These are phyloP conservation scores for Parathielavia appendiculata DNA, from an alignment of 495 filamentous ascomycete species.

Conservation along the genomic window DNA sequence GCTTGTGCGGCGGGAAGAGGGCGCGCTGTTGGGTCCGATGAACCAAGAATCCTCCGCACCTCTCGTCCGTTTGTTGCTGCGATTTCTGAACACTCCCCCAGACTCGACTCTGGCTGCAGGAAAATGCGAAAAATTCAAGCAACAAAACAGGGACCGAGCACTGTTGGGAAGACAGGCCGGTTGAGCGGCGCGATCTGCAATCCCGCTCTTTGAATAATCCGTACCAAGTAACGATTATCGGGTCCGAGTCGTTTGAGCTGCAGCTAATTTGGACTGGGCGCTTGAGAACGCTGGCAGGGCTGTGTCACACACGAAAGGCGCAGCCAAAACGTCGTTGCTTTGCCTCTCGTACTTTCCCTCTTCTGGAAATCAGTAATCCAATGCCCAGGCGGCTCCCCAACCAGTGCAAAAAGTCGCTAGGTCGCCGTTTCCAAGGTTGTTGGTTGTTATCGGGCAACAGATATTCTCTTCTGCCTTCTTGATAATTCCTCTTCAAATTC, in stretches of 20 bases:
- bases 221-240: constrained; percentile 7
- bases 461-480: too few species aligned
- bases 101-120: not conserved
- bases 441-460: too few species aligned
- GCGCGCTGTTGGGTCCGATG: not conserved
- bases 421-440: too few species aligned
- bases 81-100: not conserved
- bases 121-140: not conserved
- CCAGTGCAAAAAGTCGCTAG: too few species aligned
- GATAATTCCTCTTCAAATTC: too few species aligned
- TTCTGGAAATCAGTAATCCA: too few species aligned
- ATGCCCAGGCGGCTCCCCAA: too few species aligned
- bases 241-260: not conserved
- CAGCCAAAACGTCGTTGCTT: too few species aligned
- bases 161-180: not conserved
- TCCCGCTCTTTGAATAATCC: constrained; percentile 6
- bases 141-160: not conserved
- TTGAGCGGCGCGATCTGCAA: constrained; percentile 17
- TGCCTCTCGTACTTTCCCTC: too few species aligned
- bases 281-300: too few species aligned
- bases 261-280: not conserved
- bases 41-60: constrained; percentile 1
- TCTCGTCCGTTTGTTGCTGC: not conserved
- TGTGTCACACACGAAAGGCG: too few species aligned
- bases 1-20: constrained; percentile 14